These are phyloP conservation scores for Trifolium subterraneum DNA, from an alignment of 306 rosid species.

Conservation along the genomic window DNA sequence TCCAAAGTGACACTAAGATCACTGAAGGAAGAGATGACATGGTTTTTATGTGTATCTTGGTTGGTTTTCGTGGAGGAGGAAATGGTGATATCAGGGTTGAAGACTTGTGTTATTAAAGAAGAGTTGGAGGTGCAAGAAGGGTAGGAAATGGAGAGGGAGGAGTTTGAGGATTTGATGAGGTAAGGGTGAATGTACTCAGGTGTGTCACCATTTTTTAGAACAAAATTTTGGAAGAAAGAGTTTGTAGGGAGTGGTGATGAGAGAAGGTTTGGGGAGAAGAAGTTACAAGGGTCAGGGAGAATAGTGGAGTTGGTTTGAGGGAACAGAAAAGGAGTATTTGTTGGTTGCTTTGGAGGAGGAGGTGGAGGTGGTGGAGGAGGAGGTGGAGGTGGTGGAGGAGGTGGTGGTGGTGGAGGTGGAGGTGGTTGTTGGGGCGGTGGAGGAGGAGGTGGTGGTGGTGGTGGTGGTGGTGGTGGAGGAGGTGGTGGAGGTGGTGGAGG, in stretches of 20 bases:
- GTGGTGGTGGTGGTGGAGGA: background rate
- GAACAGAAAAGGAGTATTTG: slow-evolving; percentile 59
- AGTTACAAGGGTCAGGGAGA: slow-evolving; percentile 75
- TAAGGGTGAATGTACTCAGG: slow-evolving; percentile 88
- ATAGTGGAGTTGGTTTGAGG: slow-evolving; percentile 61
- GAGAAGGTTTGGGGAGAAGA: slow-evolving; percentile 71
- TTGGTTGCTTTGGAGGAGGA: slow-evolving; percentile 23
- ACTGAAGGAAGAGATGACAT: slow-evolving; percentile 61
- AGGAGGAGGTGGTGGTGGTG: background rate
- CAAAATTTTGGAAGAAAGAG: slow-evolving; percentile 84
- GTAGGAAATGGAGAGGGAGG: slow-evolving; percentile 74
- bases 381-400: background rate
- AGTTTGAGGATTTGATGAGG: slow-evolving; percentile 64
- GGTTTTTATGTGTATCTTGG: slow-evolving; percentile 40
- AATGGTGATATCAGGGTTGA: slow-evolving; percentile 72
- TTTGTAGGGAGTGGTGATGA: slow-evolving; percentile 80
- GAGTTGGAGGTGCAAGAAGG: slow-evolving; percentile 58
- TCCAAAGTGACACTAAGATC: slow-evolving; percentile 80
- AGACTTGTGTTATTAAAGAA: slow-evolving; percentile 56
- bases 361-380: background rate
- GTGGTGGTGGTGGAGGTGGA: rapidly evolving
- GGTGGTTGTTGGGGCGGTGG: slow-evolving; percentile 12
- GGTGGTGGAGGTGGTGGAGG: background rate
- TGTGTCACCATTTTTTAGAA: slow-evolving; percentile 68
- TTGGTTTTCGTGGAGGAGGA: slow-evolving; percentile 49